A percentile compares a stretch with the other conserved stretches of the same genome.
Evolutionary conservation across 306 rosid species (phyloP).

Genomic region (Cicer cuneatum): DNA sequence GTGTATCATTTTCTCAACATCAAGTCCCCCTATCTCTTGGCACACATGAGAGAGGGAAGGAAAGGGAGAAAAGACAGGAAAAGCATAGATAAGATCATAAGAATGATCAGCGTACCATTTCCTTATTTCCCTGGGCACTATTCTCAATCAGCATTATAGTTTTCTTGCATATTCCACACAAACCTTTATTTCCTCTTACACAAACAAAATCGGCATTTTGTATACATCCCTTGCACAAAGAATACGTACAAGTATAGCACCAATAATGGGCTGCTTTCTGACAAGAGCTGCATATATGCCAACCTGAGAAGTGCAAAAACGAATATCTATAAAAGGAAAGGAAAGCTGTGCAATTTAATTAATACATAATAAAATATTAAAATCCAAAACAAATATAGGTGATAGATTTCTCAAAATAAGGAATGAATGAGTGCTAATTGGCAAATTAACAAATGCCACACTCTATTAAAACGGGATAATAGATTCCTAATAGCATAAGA

Average conservation of each 20-base stretch:
- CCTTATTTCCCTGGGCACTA: slow-evolving; percentile 62
- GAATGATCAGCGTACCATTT: slow-evolving; percentile 62
- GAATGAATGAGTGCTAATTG: slow-evolving; percentile 11
- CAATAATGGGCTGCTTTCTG: slow-evolving; percentile 79
- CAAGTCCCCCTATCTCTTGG: neutral
- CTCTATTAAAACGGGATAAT: slow-evolving; percentile 1
- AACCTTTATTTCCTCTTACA: slow-evolving; percentile 86
- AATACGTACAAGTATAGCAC: slow-evolving; percentile 96
- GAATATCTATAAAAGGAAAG: slow-evolving; percentile 9
- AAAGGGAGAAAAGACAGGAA: neutral
- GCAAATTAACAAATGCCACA: slow-evolving; percentile 21
- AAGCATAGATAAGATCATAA: slow-evolving; percentile 41
- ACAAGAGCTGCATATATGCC: slow-evolving; percentile 95
- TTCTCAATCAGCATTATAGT: slow-evolving; percentile 90
- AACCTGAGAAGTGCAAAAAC: slow-evolving; percentile 65
- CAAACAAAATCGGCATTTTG: slow-evolving; percentile 80
- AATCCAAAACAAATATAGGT: slow-evolving; percentile 11
- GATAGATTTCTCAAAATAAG: slow-evolving; percentile 23
- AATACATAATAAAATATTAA: slow-evolving; percentile 25
- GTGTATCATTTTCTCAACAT: slow-evolving; percentile 20
- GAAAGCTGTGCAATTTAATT: slow-evolving; percentile 6
- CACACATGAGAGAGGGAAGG: neutral
- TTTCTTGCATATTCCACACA: slow-evolving; percentile 89
- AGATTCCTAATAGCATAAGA: slow-evolving; percentile 17
- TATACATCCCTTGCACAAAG: slow-evolving; percentile 86